Conservation (phyloP, 2,329 filamentous ascomycete genomes). For the Zymoseptoria tritici region DNA sequence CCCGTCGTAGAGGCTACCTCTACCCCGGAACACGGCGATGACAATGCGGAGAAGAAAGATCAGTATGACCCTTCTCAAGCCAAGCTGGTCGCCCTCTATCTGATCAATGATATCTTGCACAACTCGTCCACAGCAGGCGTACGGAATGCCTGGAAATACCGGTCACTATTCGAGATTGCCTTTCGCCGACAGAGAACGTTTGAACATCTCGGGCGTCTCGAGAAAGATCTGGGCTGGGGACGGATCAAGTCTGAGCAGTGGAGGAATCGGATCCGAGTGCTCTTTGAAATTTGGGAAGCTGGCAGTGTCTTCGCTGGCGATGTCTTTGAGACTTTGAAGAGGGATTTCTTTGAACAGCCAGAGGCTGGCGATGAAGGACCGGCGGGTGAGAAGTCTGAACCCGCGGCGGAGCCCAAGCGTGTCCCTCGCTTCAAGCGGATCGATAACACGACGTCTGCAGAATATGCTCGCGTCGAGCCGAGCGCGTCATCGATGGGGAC, state of each 20-base stretch:
- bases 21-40: conserved; percentile 15
- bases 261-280: conserved; percentile 64
- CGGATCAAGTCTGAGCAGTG: conserved; percentile 76
- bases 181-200: conserved; percentile 64
- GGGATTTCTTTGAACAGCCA: conserved; percentile 65
- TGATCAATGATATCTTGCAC: conserved; percentile 72
- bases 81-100: conserved; percentile 73
- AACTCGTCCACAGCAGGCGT: conserved; percentile 69
- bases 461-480: conserved; percentile 13
- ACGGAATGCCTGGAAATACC: conserved; percentile 78
- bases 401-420: conserved; percentile 18
- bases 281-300: conserved; percentile 62
- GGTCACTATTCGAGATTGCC: conserved; percentile 68
- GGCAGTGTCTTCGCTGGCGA: conserved; percentile 64
- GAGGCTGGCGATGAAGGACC: conserved; percentile 44
- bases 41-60: conserved; percentile 31
- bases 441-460: conserved; percentile 37
- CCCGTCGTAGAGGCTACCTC: conserved; percentile 32
- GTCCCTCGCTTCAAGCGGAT: conserved; percentile 44
- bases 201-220: conserved; percentile 64
- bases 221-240: conserved; percentile 69
- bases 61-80: conserved; percentile 60
- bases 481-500: conserved; percentile 22
- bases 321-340: conserved; percentile 63
- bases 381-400: conserved; percentile 34